Evolutionary conservation across 345 rosid genomes (phyloP).

Genomic region (Lenwebbia sp.): DNA sequence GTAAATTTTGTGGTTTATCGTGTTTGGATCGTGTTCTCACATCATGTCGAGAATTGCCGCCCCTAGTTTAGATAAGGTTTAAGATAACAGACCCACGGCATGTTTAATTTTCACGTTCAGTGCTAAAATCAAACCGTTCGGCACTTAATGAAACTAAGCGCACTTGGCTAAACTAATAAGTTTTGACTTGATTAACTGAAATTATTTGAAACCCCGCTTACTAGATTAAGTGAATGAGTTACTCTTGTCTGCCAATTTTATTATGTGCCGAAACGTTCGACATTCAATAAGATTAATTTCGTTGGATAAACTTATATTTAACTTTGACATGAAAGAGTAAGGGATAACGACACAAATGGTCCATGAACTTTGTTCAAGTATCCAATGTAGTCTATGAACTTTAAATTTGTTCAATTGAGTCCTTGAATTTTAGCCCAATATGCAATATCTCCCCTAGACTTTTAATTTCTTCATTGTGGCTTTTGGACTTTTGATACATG

Average conservation of each 20-base stretch:
- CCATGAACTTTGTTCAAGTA: too few relatives aligned
- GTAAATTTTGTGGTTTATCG: accelerated
- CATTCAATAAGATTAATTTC: neutral
- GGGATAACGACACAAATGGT: too few relatives aligned
- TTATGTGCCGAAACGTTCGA: neutral
- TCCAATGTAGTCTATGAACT: too few relatives aligned
- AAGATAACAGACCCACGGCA: too few relatives aligned
- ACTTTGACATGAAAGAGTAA: neutral
- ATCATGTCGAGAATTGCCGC: neutral
- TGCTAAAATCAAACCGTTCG: neutral
- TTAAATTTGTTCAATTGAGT: too few relatives aligned
- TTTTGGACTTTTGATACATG: too few relatives aligned
- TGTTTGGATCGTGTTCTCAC: neutral
- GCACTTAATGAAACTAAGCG: neutral
- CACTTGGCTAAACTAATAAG: neutral
- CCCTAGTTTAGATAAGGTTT: neutral
- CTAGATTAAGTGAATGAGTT: neutral
- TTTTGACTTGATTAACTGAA: neutral
- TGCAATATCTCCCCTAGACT: too few relatives aligned
- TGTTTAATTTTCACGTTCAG: neutral
- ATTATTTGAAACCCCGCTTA: neutral
- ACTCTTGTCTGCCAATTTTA: neutral
- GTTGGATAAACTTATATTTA: neutral
- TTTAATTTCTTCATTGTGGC: too few relatives aligned
- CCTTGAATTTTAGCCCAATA: too few relatives aligned